Evolutionary conservation across 495 filamentous ascomycete genomes (phyloP), one percentile per base, ranked within the genome.

Genomic region (Entonaema liquescens): DNA sequence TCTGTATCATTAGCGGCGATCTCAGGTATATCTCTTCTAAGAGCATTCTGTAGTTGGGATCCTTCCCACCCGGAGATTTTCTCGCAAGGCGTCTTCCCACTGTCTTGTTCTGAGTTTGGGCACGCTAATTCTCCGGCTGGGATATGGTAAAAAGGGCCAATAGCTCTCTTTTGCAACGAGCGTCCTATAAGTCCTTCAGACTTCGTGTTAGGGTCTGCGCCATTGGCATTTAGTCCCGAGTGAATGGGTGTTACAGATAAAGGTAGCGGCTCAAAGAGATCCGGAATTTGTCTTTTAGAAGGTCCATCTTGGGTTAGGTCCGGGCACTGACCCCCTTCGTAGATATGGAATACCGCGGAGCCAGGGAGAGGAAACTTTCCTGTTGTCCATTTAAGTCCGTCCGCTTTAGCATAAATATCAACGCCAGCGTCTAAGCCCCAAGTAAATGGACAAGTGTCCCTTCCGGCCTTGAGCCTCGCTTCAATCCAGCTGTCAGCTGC

Each of bases 331-430:
- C 33, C 33, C 33, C 33, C 33, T 8, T 21, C 47, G 47, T 17
- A 50, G 17, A 50, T 50, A 8, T 50, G 47, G 47, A 50, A 50
- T 50, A 50, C 47, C 47, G 47, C 47, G 23, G 47, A 50, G 4
- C 47, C 47, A 21, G 47, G 47, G 11, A 50, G 47, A 50, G 47
- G 47, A 19, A 50, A 50, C 9, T 21, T 50, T 13, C 47, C 47
- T 50, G 47, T 50, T 19, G 47, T 50, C 47, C 47, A 50, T 50
- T 50, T 50, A 19, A 50, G 23, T 19, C 47, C 47, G n/a, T 50
- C 47, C 23, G 47, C 47, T 21, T 50, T 50, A 21, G 47, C 47
- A 21, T 50, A 50, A 19, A 50, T 13, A 21, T 50, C 31, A 23
- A 58, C 55, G n/a, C 29, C 55, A 23, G 55, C 31, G 31, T 50